Base-by-base conservation (phyloP, 768 basidiomycete species). In the Boletus rufocinnamomeus region DNA sequence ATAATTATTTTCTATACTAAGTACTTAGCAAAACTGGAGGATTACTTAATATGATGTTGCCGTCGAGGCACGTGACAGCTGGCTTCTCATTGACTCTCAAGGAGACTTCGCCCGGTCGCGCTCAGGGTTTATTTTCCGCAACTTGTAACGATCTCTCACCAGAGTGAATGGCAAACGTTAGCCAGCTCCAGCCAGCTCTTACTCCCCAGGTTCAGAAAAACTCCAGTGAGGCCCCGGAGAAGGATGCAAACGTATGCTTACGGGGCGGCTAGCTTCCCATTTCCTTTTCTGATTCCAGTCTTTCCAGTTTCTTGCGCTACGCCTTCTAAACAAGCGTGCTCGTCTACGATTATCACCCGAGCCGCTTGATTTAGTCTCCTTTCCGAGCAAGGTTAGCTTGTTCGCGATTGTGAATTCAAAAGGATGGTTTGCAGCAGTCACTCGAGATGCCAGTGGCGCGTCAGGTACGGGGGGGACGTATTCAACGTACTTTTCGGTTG, bases 341-440 rank as follows among this genome's bases (percentile, higher is more conserved):
- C 86, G 91, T 61, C 76, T 89, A 44, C 77, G 79, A 50, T 69
- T 93, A 9, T 92, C 90, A 16, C 73, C 79, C 2, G 66, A 79
- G 19, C 74, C 80, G 1, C 71, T 86, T 30, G 74, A 78, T 61
- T 73, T 80, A 23, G 65, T 80, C 19, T 50, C 71, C 1, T 62
- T 78, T 44, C 74, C 76, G 2, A 72, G 79, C 7, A 77, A 80
- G 27, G 83, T 80, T 41, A 79, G 73, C 53, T 75, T 88, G 19
- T 82, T 93, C 62, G 80, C 84, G 4, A 76, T 82, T 3, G 79
- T 85, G 3, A 88, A 86, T 66, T 72, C 76, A 14, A 80, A 76
- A 61, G 86, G 84, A 30, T 91, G 85, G 84, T 92, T 91, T 71
- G 86, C 82, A 47, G 87, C 88, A 34, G 80, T 83, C 11, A 78